Base-by-base conservation (phyloP, 1,284 basidiomycete genomes). In the Amylostereum chailletii region DNA sequence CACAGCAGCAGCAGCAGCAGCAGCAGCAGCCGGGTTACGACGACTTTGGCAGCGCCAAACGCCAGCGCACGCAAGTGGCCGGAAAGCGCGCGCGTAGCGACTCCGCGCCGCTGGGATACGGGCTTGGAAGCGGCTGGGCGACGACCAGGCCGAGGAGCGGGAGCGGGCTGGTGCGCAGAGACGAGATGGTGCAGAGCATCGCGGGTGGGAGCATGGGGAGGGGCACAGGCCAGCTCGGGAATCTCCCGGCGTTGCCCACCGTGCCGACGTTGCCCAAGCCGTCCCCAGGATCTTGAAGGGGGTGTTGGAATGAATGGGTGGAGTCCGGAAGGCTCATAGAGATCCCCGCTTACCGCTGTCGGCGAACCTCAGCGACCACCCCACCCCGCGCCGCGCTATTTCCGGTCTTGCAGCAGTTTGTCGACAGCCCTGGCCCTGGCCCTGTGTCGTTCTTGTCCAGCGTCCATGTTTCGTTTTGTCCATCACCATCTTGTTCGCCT, bases 81-180 rank as follows among this genome's bases (percentile, higher is more conserved):
- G 53, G 59, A 46, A 65, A 67, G 58, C 67, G 74, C n/a, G 71
- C 72, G 34, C 61, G 74, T 37, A 74, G 72, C 58, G 74, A 76
- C 53, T 71, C 68, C 10, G 74, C 73, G 37, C 74, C 74, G 49
- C 62, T 75, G 29, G 72, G 71, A 30, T 70, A 72, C 50, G 65
- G 65, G 33, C 57, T 69, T 26, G 64, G 61, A 34, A 44, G 53
- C 9, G 62, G 53, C 45, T 67, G 66, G 65, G 58, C 60, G 46
- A 56, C 60, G 51, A 64, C 63, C 41, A 57, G 69, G n/a, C 68
- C 69, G 49, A 48, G 68, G 40, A 69, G 66, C 58, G 68, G 69
- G 45, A 67, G 65, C 55, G 65, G 68, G 45, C 58, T 70, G 27
- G 55, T 52, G 38, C 42, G 55, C 42, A 45, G 55, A 11, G 55